Percentiles rank a stretch among this genome's conserved stretches.
phyloP scores from a whole-genome alignment of 2,329 filamentous ascomycete species.

The Tolypocladium album region DNA sequence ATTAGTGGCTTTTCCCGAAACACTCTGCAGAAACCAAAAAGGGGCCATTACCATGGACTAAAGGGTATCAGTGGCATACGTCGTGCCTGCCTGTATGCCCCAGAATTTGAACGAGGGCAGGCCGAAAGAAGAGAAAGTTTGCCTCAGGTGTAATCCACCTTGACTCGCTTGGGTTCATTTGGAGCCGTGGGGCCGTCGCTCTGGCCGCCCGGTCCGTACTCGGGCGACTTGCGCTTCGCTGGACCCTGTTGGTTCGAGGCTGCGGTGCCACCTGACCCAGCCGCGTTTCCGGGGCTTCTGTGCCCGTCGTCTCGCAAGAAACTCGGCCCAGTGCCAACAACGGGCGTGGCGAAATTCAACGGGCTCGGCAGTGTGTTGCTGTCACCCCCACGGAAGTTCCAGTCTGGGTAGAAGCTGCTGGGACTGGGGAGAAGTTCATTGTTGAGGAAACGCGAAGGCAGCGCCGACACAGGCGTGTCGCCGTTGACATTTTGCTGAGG shows the following conservation, averaged over 20 bases:
- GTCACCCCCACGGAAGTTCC: constrained; percentile 64
- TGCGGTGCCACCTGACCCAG: constrained; percentile 4
- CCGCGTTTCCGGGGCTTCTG: constrained; percentile 6
- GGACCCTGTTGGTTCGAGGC: constrained; percentile 6
- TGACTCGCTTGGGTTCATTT: constrained; percentile 42
- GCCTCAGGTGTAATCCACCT: constrained; percentile 29
- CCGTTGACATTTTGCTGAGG: constrained; percentile 54
- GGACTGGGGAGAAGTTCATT: constrained; percentile 84
- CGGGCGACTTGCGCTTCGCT: constrained; percentile 48
- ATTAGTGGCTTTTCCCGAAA: not conserved
- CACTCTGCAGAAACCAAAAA: not conserved
- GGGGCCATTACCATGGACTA: not conserved
- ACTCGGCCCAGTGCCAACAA: constrained; percentile 49
- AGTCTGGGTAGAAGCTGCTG: constrained; percentile 85
- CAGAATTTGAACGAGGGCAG: not conserved
- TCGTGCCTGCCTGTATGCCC: not conserved
- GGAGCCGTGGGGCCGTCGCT: constrained; percentile 29
- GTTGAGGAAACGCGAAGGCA: constrained; percentile 84
- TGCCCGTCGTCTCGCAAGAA: constrained; percentile 47
- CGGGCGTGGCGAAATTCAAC: constrained; percentile 82
- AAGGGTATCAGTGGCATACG: constrained; percentile 6
- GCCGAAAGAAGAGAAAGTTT: not conserved
- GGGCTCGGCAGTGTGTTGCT: constrained; percentile 87
- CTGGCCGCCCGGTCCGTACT: constrained; percentile 29
- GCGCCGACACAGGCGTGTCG: constrained; percentile 75